Conservation (phyloP, 495 filamentous ascomycete genomes). For the Lophiostoma macrostomum region DNA sequence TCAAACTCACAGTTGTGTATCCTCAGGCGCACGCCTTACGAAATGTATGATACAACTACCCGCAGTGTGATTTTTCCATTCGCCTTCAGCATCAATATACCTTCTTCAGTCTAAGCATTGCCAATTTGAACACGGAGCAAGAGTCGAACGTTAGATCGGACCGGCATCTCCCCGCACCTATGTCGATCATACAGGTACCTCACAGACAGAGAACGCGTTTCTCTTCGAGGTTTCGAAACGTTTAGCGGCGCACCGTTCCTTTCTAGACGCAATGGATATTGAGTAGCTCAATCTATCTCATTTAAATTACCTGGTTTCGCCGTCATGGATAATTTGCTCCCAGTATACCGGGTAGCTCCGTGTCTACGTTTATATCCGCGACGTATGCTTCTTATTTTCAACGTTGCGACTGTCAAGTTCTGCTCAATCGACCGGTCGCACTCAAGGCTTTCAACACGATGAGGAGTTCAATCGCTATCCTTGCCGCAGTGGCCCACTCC, state of each 20-base stretch:
- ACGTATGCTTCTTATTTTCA: not conserved
- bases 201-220: not conserved
- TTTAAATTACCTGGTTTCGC: conserved; percentile 13
- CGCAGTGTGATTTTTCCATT: conserved; percentile 1
- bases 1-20: too few relatives aligned
- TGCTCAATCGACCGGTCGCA: too few relatives aligned
- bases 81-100: not conserved
- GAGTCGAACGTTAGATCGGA: not conserved
- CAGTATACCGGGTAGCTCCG: not conserved
- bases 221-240: not conserved
- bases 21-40: too few relatives aligned
- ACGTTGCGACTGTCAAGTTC: not conserved
- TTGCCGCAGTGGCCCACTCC: not conserved
- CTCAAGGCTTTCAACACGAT: not conserved
- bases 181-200: not conserved
- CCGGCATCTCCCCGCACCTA: not conserved
- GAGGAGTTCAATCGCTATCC: conserved; percentile 1
- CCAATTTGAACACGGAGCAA: conserved; percentile 9
- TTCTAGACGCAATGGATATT: conserved; percentile 10
- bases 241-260: not conserved
- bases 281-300: conserved; percentile 6
- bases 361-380: too few relatives aligned
- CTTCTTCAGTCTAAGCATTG: not conserved
- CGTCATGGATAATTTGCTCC: not conserved
- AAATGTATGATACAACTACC: too few relatives aligned